These are phyloP conservation scores for Paramecium tetraurelia DNA, from an alignment of 73 alveolate genomes.

Conservation along the genomic window DNA sequence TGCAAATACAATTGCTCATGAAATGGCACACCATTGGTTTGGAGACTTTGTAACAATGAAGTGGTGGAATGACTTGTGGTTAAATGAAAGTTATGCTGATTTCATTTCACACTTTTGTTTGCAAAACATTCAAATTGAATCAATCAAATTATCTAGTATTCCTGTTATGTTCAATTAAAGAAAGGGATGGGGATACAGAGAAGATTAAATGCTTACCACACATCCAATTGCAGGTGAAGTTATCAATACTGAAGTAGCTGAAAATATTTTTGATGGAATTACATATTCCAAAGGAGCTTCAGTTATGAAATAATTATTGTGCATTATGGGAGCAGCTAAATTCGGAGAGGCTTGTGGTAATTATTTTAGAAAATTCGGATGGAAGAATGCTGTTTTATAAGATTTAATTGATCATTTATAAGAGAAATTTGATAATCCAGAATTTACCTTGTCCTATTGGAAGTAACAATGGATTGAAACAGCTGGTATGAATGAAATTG, in stretches of 20 bases:
- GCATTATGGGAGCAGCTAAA: constrained; percentile 86
- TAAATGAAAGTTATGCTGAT: constrained; percentile 89
- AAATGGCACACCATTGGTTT: constrained; percentile 94
- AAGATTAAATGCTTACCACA: constrained; percentile 85
- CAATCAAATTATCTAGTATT: constrained; percentile 45
- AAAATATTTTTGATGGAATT: constrained; percentile 93
- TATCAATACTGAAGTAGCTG: constrained; percentile 90
- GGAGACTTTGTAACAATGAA: constrained; percentile 93
- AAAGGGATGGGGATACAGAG: constrained; percentile 66
- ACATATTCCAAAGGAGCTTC: constrained; percentile 97
- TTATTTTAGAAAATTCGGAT: constrained; percentile 83
- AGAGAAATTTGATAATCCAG: constrained; percentile 52
- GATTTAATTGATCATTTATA: constrained; percentile 88
- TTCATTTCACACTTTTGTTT: constrained; percentile 55
- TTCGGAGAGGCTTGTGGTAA: constrained; percentile 83
- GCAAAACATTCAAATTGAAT: constrained; percentile 27
- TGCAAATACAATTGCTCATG: constrained; percentile 85
- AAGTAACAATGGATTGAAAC: constrained; percentile 79
- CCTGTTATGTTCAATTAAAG: constrained; percentile 50
- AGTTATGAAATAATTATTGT: constrained; percentile 79
- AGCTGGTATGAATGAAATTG: constrained; percentile 87
- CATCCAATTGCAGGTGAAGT: constrained; percentile 93
- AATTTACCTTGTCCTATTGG: constrained; percentile 52
- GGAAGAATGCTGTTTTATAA: constrained; percentile 83
- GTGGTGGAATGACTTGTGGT: constrained; percentile 97